Base-by-base conservation (phyloP, 208 protist genomes). In the Phytomonas sp. region DNA sequence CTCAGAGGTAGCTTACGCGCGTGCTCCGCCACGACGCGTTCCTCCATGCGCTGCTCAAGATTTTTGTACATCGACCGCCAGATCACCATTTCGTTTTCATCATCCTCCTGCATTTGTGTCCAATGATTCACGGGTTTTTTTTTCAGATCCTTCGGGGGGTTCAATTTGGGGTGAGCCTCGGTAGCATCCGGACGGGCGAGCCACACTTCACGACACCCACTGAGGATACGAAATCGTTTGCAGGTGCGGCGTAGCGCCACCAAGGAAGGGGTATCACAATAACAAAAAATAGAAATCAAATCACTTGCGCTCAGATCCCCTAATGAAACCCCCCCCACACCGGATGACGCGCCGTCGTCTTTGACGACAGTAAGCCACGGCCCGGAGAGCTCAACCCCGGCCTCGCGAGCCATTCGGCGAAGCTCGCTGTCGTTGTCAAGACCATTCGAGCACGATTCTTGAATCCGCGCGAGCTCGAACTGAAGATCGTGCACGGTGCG, bases 261-360 rank as follows among this genome's bases (percentile, higher is more conserved):
- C 23, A 84, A 67, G 6, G 80, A 70, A 23, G 0, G 32, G 37
- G 79, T 13, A 36, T 72, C 80, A 33, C 76, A 81, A 53, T 75
- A 84, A 4, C 60, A 31, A 40, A 84, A 74, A 60, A 71, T 74
- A 40, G 73, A 64, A 4, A 81, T 15, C 59, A 84, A n/a, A 81
- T 33, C 23, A 70, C 73, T 23, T 62, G 70, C n/a, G 79, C 66
- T 15, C 80, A 40, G 34, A 40, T 40, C 36, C 9, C 9, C 36
- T 40, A 40, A 40, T 4, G 9, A 9, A 40, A 40, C 4, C 6
- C 9, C 9, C 9, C 36, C 36, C 4, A 9, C 36, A 9, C 36
- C 36, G 36, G 9, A 9, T 9, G 9, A 40, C 6, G 36, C 36
- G 6, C 36, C 36, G 36, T 40, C 36, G 36, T 40, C 36, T 40